Conservation (phyloP, 2,329 filamentous ascomycete species). For the Trichoderma atrobrunneum region DNA sequence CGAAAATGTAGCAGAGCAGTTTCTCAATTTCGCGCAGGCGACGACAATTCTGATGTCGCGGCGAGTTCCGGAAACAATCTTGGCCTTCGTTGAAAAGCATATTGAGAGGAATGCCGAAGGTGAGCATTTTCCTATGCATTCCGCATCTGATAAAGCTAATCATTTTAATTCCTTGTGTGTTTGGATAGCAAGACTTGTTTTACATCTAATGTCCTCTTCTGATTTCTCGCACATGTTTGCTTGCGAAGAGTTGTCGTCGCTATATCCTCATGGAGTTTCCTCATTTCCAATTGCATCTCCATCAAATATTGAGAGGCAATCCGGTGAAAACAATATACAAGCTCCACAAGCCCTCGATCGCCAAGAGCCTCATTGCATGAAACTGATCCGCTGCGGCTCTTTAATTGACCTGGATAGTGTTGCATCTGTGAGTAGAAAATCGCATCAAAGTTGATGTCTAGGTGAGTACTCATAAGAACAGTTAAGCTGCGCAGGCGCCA, state of each 20-base stretch:
- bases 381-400: conserved; percentile 65
- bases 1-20: conserved; percentile 64
- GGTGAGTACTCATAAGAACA: conserved; percentile 30
- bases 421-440: conserved; percentile 53
- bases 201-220: conserved; percentile 66
- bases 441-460: neutral
- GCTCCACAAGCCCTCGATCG: conserved; percentile 40
- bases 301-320: conserved; percentile 12
- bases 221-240: conserved; percentile 71
- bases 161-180: neutral
- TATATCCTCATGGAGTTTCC: neutral
- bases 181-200: conserved; percentile 28
- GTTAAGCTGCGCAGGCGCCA: conserved; percentile 82
- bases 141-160: conserved; percentile 1
- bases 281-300: conserved; percentile 16
- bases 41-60: conserved; percentile 54
- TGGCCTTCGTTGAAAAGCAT: conserved; percentile 30
- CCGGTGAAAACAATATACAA: conserved; percentile 28
- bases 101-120: neutral
- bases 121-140: neutral
- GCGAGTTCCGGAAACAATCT: conserved; percentile 43
- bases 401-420: conserved; percentile 71
- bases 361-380: conserved; percentile 53
- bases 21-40: conserved; percentile 54
- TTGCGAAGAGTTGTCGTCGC: conserved; percentile 56